Evolutionary conservation across 2,329 filamentous ascomycete species (phyloP), one percentile per base, ranked within the genome.

Genomic region (Monosporascus sp.): DNA sequence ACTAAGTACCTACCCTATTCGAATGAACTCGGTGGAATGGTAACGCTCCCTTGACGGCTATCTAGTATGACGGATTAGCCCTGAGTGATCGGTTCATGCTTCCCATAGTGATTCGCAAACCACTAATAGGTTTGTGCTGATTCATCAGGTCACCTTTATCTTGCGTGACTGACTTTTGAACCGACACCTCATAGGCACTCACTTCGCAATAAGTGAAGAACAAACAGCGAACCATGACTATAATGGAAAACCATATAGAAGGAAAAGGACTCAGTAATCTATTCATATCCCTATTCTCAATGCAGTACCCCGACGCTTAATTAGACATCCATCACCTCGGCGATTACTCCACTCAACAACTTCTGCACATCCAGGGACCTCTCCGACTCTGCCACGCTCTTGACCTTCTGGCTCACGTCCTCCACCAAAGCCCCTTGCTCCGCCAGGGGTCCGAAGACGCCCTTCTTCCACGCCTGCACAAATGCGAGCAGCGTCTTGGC

Each of bases 331-430:
- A 56, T 54, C 49, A 73, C 45, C 50, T 70, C 65, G 14, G 65
- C 60, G 24, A 68, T 51, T n/a, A 70, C 67, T 44, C 67, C 65
- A 53, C 67, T 72, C 58, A 77, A 67, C 5, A 71, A 64, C 58
- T 68, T 74, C 60, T 76, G 74, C 17, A 79, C 72, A 48, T 77
- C 75, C 27, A 72, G 54, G 1, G 74, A 74, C 48, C 77, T 69
- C 59, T 80, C 77, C 7, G 62, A 68, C 6, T 59, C 62, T 14
- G 70, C 51, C n/a, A 75, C 72, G 22, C 58, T 62, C 36, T 60
- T 59, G 3, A 76, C 58, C 55, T 65, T 68, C 18, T 59, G 57
- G 50, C 60, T 61, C 51, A 75, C 57, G 47, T 70, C 68, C 8
- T 55, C 60, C n/a, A 59, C 47, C 31, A 62, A 50, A 7, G 49